Base-by-base conservation (phyloP, 345 rosid genomes). In the Clarkia xantiana region DNA sequence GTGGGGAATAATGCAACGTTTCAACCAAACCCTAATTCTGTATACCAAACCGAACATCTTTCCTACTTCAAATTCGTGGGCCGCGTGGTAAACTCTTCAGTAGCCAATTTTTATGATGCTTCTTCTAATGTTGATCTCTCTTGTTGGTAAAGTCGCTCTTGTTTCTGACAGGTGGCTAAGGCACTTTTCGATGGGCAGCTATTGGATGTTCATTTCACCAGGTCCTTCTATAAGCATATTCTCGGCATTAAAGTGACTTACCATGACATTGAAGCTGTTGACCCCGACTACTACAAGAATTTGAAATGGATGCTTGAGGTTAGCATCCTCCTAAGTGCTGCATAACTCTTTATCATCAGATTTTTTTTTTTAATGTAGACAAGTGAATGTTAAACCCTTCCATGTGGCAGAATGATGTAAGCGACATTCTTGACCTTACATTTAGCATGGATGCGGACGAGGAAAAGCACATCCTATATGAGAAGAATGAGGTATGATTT, bases 281-380 rank as follows among this genome's bases (percentile, higher is more conserved):
- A 90, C 71, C 97, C 97, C 55, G 97, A 90, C 70, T 90, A 90
- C 66, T 90, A 90, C 75, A 86, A 83, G 74, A 86, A 76, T 58
- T 63, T 90, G 73, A 90, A 90, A 79, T 90, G 97, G 97, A 75
- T 90, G 82, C 63, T 90, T 29, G 96, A 90, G 94, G 97, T 86
- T 48, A 55, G 93, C 63, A 52, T 59, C 54, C 51, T 60, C 17
- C 14, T 46, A 29, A 29, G 36, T 29, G 36, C 36, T 29, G 36
- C 8, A 3, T 29, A 29, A 29, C 36, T 29, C 41, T 9, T 14
- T 14, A 15, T 25, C 41, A 44, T 15, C 42, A 57, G 23, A 34
- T 40, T 38, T 38, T 25, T 46, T 14, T 29, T 11, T 45, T 36
- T 47, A 10, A 18, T 29, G 40, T 39, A 19, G 53, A 14, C 22